phyloP scores from a whole-genome alignment of 805 yeast species.

The Blastobotrys robertii region DNA sequence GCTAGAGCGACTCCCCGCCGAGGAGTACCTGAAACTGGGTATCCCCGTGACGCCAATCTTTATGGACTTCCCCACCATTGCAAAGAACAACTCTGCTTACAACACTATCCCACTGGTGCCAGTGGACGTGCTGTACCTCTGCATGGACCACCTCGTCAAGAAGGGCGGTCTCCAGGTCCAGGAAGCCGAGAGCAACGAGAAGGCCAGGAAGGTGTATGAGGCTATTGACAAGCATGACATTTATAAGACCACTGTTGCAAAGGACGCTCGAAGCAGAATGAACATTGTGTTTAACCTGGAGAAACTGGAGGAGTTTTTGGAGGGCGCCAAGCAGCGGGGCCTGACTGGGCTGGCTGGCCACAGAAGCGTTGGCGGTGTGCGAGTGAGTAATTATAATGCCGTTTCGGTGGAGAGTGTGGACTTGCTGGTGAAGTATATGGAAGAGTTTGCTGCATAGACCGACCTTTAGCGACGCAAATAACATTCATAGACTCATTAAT shows the following conservation, averaged over 20 bases:
- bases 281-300: slow-evolving; percentile 81
- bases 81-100: slow-evolving; percentile 83
- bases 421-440: slow-evolving; percentile 45
- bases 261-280: slow-evolving; percentile 70
- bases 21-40: slow-evolving; percentile 44
- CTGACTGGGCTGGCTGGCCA: slow-evolving; percentile 88
- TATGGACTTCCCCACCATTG: slow-evolving; percentile 76
- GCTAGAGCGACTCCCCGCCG: slow-evolving; percentile 51
- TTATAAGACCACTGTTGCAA: slow-evolving; percentile 48
- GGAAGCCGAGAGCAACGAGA: slow-evolving; percentile 45
- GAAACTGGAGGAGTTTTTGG: slow-evolving; percentile 63
- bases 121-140: slow-evolving; percentile 74
- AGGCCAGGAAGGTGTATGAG: slow-evolving; percentile 54
- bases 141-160: slow-evolving; percentile 48
- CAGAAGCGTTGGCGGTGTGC: slow-evolving; percentile 93
- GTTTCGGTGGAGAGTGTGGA: slow-evolving; percentile 54
- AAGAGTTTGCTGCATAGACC: slow-evolving; percentile 40
- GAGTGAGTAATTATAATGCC: slow-evolving; percentile 90
- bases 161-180: slow-evolving; percentile 68
- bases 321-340: slow-evolving; percentile 48
- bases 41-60: slow-evolving; percentile 87
- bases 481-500: neutral
- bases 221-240: slow-evolving; percentile 53
- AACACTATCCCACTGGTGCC: slow-evolving; percentile 95
- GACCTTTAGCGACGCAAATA: neutral